Evolutionary conservation across 495 filamentous ascomycete species (phyloP).

Genomic region (Aspergillus sclerotiicarbonarius): DNA sequence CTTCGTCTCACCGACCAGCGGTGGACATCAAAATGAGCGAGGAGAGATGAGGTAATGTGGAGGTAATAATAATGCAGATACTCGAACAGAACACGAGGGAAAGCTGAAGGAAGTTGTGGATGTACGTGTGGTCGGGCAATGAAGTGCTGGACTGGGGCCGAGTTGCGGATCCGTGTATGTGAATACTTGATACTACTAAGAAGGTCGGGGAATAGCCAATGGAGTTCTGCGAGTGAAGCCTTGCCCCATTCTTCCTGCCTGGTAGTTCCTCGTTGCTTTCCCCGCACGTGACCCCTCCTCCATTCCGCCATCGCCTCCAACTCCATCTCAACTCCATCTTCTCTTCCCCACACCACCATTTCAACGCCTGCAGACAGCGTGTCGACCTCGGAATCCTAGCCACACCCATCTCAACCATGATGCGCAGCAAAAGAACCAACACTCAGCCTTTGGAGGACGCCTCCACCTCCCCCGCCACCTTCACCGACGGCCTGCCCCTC

Average conservation of each 20-base stretch:
- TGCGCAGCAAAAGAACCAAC: constrained; percentile 39
- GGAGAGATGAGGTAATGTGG: not conserved
- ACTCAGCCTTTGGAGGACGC: constrained; percentile 38
- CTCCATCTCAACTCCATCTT: not conserved
- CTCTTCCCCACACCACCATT: not conserved
- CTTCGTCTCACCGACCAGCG: too few relatives aligned
- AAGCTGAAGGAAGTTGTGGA: not conserved
- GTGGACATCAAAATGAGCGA: not conserved
- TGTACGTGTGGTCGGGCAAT: not conserved
- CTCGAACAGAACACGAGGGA: not conserved
- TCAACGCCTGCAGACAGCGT: not conserved
- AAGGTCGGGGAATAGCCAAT: not conserved
- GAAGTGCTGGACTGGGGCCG: not conserved
- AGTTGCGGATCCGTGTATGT: not conserved
- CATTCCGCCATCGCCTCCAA: not conserved
- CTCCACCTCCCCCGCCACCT: constrained; percentile 53
- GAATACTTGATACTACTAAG: too few relatives aligned
- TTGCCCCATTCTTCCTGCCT: too few relatives aligned
- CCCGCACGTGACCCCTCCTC: not conserved
- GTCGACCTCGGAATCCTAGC: not conserved
- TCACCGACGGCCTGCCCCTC: constrained; percentile 75
- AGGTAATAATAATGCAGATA: not conserved
- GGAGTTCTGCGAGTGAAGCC: not conserved
- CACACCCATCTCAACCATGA: constrained; percentile 19
- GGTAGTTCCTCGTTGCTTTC: not conserved